Evolutionary conservation across 2,329 filamentous ascomycete species (phyloP), one percentile per base, ranked within the genome.

Genomic region (Nemania serpens): DNA sequence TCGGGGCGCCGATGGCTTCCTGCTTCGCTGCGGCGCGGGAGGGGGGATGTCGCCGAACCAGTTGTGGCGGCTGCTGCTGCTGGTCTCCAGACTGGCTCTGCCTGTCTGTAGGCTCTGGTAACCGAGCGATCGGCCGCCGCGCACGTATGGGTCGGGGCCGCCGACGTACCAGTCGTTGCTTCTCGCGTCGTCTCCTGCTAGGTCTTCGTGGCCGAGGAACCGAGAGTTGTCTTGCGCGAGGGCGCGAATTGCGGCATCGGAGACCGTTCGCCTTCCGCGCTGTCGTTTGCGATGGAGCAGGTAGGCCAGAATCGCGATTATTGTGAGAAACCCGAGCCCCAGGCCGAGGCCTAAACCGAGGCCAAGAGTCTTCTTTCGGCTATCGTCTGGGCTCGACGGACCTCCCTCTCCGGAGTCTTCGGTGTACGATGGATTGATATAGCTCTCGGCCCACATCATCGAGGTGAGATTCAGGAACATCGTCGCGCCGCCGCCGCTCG

Each of bases 281-380:
- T 80, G 79, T 63, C 81, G 80, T n/a, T 78, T 78, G 34, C 76
- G 78, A 58, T 82, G 84, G 60, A 81, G 80, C 55, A 83, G 77
- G 57, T 75, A 81, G 18, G 83, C 55, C 10, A 84, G 22, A 2
- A 82, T 65, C 0, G 81, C 75, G 0, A 78, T 73, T 2, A 85
- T 69, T 1, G 84, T 76, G 0, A 83, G 76, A 1, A 89, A 70
- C 1, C 88, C 89, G 1, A 92, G 74, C 1, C 89, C 88, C 1
- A 91, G 71, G 0, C 88, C 89, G 2, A 88, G 75, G 0, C 88
- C 89, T 1, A 88, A 76, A 1, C 87, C 87, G 3, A 88, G 75
- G 0, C 87, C 87, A 4, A 88, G 75, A 49, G 81, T 83, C 62
- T 78, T 78, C 25, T 69, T 71, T 69, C 42, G 67, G 66, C 45